Conservation (phyloP, 331 rosid species). For the Malus hybrid region DNA sequence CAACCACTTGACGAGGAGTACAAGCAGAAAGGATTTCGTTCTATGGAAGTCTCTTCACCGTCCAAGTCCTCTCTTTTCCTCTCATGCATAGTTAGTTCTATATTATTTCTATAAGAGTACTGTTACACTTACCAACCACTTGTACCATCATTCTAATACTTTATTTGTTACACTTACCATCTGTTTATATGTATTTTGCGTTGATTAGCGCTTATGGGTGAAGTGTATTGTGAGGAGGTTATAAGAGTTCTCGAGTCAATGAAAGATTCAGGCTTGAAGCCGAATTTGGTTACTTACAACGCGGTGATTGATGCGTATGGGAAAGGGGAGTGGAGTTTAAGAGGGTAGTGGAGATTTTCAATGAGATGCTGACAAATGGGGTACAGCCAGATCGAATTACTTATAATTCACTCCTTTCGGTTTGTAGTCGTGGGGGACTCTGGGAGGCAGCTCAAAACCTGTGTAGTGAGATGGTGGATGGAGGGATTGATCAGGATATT, state of each 20-base stretch:
- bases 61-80: too few species aligned
- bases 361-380: slow-evolving; percentile 56
- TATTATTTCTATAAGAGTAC: too few species aligned
- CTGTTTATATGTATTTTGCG: slow-evolving; percentile 68
- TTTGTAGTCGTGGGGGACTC: slow-evolving; percentile 61
- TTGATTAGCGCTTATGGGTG: slow-evolving; percentile 84
- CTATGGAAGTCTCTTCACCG: too few species aligned
- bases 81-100: too few species aligned
- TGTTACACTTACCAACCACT: too few species aligned
- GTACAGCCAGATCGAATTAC: slow-evolving; percentile 73
- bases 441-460: slow-evolving; percentile 77
- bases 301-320: slow-evolving; percentile 84
- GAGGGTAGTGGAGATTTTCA: slow-evolving; percentile 53
- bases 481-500: slow-evolving; percentile 63
- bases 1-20: too few species aligned
- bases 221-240: slow-evolving; percentile 48
- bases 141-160: too few species aligned
- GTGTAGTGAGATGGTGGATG: slow-evolving; percentile 59
- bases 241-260: slow-evolving; percentile 47
- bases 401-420: slow-evolving; percentile 73
- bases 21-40: too few species aligned
- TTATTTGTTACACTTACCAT: too few species aligned
- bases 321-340: slow-evolving; percentile 65
- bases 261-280: slow-evolving; percentile 58
- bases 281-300: slow-evolving; percentile 82